A percentile compares a stretch with the other conserved stretches of the same genome.
These are phyloP conservation scores for Colletotrichum liaoningense DNA, from an alignment of 2,329 filamentous ascomycete genomes.

Conservation along the genomic window DNA sequence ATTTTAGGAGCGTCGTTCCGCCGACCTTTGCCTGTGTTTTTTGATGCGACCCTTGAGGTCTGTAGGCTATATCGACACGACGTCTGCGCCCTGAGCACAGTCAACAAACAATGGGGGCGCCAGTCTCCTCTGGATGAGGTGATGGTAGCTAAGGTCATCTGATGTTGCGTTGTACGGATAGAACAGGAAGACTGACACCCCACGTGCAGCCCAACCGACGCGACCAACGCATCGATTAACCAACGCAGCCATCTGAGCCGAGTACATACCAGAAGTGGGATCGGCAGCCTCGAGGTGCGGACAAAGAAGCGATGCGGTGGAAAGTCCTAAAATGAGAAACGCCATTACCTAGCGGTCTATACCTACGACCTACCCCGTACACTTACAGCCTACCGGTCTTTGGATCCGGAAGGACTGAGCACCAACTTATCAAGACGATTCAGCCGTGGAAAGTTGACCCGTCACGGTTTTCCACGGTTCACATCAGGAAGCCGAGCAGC, in stretches of 20 bases:
- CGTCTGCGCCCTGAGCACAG: background rate
- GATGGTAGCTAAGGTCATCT: background rate
- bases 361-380: too few relatives aligned
- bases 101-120: background rate
- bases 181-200: too few relatives aligned
- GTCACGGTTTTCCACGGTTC: background rate
- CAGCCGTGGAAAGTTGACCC: background rate
- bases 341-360: background rate
- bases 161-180: background rate
- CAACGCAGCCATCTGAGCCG: too few relatives aligned
- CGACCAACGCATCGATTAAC: background rate
- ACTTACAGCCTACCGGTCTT: background rate
- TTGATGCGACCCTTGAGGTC: background rate
- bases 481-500: slow-evolving; percentile 4
- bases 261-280: background rate
- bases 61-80: background rate
- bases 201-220: too few relatives aligned
- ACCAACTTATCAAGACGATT: background rate
- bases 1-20: background rate
- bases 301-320: slow-evolving; percentile 16
- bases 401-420: background rate
- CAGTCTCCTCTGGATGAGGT: background rate
- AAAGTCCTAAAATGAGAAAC: background rate
- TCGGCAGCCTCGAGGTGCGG: slow-evolving; percentile 15
- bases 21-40: too few relatives aligned